Evolutionary conservation across 768 basidiomycete species (phyloP).

Genomic region (Leccinum boreale): DNA sequence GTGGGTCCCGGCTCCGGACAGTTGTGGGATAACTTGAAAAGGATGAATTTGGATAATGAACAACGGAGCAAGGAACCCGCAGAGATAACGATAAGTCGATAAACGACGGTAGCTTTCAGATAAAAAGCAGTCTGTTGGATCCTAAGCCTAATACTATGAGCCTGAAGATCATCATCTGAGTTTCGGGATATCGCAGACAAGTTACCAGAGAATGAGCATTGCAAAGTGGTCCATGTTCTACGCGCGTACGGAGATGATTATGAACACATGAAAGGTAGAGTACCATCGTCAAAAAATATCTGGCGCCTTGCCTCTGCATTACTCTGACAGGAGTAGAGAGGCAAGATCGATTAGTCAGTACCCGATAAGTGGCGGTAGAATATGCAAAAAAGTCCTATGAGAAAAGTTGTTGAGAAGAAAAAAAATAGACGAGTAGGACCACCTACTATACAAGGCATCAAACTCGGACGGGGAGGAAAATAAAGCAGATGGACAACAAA

Average conservation of each 20-base stretch:
- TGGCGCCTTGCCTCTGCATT: slow-evolving; percentile 4
- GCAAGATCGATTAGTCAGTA: slow-evolving; percentile 12
- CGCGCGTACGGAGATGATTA: slow-evolving; percentile 12
- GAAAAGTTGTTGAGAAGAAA: slow-evolving; percentile 1
- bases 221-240: slow-evolving; percentile 3
- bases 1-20: neutral
- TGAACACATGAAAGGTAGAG: slow-evolving; percentile 13
- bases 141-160: no score
- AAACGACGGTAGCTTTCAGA: neutral
- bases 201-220: neutral
- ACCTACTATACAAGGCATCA: slow-evolving; percentile 7
- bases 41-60: neutral
- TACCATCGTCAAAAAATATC: slow-evolving; percentile 5
- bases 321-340: neutral
- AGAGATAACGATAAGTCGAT: neutral
- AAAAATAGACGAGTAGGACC: neutral
- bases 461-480: neutral
- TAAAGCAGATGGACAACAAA: slow-evolving; percentile 11
- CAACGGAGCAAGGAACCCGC: neutral
- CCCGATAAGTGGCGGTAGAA: slow-evolving; percentile 3
- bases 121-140: neutral
- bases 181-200: neutral
- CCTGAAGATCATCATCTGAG: neutral
- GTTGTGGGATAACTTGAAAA: slow-evolving; percentile 4
- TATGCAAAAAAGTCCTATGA: neutral